Conservation (phyloP, 805 yeast genomes). For the Kurtzmaniella fragi region DNA sequence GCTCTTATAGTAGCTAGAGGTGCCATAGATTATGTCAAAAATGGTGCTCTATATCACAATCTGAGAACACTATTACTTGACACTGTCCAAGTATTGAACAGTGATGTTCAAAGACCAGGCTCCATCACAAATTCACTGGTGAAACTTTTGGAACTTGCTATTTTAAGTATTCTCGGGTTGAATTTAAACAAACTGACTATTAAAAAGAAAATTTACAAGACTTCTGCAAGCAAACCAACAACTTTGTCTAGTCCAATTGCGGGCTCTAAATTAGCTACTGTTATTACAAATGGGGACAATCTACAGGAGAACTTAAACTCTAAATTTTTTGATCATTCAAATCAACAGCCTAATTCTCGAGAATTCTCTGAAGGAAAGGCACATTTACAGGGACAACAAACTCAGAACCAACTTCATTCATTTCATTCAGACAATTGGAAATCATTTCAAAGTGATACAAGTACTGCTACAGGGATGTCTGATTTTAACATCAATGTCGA, state of each 20-base stretch:
- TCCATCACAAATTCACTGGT: conserved; percentile 54
- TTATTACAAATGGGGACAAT: too few species aligned
- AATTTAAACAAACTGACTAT: conserved; percentile 21
- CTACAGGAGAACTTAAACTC: too few species aligned
- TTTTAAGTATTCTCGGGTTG: conserved; percentile 58
- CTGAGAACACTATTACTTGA: conserved; percentile 52
- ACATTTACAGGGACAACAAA: too few species aligned
- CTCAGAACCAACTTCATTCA: too few species aligned
- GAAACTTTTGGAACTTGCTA: conserved; percentile 51
- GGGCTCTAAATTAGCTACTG: too few species aligned
- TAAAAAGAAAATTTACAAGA: conserved; percentile 11
- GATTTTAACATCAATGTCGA: too few species aligned
- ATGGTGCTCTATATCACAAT: conserved; percentile 74
- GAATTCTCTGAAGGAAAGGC: too few species aligned
- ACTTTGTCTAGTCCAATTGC: conserved; percentile 2
- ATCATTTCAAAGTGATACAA: too few species aligned
- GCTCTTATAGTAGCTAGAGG: conserved; percentile 67
- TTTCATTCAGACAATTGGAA: too few species aligned
- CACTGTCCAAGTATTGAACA: conserved; percentile 45
- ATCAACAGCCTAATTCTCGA: too few species aligned
- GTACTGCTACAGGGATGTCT: too few species aligned
- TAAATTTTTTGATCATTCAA: too few species aligned
- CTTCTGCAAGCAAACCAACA: conserved; percentile 12
- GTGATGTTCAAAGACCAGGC: conserved; percentile 54
- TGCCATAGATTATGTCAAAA: conserved; percentile 74